Evolutionary conservation across 1,284 basidiomycete species (phyloP).

Genomic region (Irpex rosettiformis): DNA sequence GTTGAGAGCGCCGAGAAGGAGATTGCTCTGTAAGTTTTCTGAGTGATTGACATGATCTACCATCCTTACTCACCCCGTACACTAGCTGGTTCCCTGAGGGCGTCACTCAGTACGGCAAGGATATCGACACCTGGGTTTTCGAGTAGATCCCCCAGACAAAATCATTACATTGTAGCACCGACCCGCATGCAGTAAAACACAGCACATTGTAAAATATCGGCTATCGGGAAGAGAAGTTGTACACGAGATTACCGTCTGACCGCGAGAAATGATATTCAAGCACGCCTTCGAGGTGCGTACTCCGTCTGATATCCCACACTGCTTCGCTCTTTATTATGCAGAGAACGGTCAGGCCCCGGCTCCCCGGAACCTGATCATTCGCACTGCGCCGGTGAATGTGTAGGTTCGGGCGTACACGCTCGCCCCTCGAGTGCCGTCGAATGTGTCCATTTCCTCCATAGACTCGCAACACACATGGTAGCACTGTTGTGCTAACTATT

Average conservation of each 20-base stretch:
- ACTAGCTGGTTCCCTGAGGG: slow-evolving; percentile 85
- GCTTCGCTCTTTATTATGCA: neutral
- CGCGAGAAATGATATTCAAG: slow-evolving; percentile 11
- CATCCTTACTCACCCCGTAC: slow-evolving; percentile 14
- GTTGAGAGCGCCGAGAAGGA: slow-evolving; percentile 91
- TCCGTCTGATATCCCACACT: neutral
- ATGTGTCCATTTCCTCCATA: neutral
- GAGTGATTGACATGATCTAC: neutral
- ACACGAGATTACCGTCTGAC: slow-evolving; percentile 17
- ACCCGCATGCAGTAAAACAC: slow-evolving; percentile 17
- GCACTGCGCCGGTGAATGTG: neutral
- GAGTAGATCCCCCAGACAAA: slow-evolving; percentile 51
- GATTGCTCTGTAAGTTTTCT: slow-evolving; percentile 71
- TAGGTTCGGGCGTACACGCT: neutral
- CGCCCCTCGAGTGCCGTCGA: neutral
- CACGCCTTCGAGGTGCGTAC: slow-evolving; percentile 14
- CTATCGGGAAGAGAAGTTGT: slow-evolving; percentile 8
- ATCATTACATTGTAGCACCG: slow-evolving; percentile 4
- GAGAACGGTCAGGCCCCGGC: neutral
- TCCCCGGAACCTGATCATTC: neutral
- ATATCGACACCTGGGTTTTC: slow-evolving; percentile 76
- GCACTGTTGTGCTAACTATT: neutral
- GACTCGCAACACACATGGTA: neutral
- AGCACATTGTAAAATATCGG: slow-evolving; percentile 14
- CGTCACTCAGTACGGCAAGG: slow-evolving; percentile 70